Evolutionary conservation across 2,329 filamentous ascomycete genomes (phyloP), one percentile per base, ranked within the genome.

Genomic region (Volutella citrinella): DNA sequence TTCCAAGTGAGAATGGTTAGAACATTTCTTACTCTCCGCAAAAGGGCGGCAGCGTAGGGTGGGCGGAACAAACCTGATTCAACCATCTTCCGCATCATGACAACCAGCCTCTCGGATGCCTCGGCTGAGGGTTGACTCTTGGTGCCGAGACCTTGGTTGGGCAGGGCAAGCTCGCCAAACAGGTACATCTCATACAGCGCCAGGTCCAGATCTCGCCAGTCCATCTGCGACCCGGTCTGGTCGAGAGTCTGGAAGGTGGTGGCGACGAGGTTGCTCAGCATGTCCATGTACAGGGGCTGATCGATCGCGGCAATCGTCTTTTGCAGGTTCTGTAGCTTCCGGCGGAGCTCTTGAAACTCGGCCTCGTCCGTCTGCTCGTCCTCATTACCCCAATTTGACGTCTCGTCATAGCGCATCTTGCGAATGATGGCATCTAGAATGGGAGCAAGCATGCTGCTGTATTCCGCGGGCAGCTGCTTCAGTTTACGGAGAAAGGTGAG

Each of bases 341-440:
- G 94, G 40, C 94, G 81, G 34, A 98, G 73, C 50, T 98, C 93
- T 56, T 95, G 87, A 51, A 98, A 98, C 59, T 98, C 93, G 17
- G 91, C 93, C 64, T 98, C 93, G 52, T 97, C 93, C 3, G 89
- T 95, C 60, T 95, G 84, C 51, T 95, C 90, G 51, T 95, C 89
- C 56, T 96, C 90, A 38, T 90, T 82, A 22, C 90, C 91, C 91
- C 91, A 97, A 14, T 78, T 84, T 2, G 87, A 85, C 6, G 91
- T 96, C 57, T 96, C 91, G 52, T 98, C 93, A 56, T 95, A 97
- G 56, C 91, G 84, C 89, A 97, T 96, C 68, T 98, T 98, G 36
- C 79, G 74, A 40, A 98, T 85, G 51, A 97, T 91, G 34, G 89
- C 88, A 59, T 95, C 87, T 38, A 98, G 69, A 32, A 97, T 89